Conservation (phyloP, 2,329 filamentous ascomycete species). For the Alternaria rosae region DNA sequence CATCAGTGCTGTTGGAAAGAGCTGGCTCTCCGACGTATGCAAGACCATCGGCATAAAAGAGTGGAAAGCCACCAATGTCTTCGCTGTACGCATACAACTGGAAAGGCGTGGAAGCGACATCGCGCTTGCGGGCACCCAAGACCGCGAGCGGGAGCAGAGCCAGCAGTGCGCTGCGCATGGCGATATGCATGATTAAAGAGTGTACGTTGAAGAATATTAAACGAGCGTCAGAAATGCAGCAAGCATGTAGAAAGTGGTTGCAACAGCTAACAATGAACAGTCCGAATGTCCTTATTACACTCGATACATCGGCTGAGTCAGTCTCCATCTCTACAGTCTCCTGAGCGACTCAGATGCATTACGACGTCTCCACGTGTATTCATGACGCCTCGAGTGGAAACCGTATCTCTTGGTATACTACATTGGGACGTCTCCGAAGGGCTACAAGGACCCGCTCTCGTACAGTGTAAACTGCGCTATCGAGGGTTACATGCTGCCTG, state of each 20-base stretch:
- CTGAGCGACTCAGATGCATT: not conserved
- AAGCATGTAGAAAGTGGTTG: not conserved
- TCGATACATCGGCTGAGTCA: not conserved
- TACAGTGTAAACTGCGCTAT: not conserved
- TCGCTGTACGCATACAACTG: conserved; percentile 26
- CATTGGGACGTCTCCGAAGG: not conserved
- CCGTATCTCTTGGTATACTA: not conserved
- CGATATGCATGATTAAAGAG: not conserved
- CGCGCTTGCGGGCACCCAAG: not conserved
- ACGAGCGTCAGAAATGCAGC: not conserved
- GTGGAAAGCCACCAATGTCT: conserved; percentile 18
- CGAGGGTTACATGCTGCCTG: not conserved
- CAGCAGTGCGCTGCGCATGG: not conserved
- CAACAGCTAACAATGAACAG: not conserved
- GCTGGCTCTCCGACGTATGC: not conserved
- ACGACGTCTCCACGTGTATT: not conserved
- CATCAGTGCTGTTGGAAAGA: not conserved
- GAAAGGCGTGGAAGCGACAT: conserved; percentile 3
- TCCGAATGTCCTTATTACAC: not conserved
- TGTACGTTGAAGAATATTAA: not conserved
- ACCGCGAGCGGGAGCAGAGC: not conserved
- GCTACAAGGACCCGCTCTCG: not conserved
- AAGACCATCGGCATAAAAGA: conserved; percentile 23
- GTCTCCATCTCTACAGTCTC: not conserved
- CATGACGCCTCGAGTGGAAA: not conserved